These are phyloP conservation scores for Elsinoe necatrix DNA, from an alignment of 2,329 filamentous ascomycete genomes.

Conservation along the genomic window DNA sequence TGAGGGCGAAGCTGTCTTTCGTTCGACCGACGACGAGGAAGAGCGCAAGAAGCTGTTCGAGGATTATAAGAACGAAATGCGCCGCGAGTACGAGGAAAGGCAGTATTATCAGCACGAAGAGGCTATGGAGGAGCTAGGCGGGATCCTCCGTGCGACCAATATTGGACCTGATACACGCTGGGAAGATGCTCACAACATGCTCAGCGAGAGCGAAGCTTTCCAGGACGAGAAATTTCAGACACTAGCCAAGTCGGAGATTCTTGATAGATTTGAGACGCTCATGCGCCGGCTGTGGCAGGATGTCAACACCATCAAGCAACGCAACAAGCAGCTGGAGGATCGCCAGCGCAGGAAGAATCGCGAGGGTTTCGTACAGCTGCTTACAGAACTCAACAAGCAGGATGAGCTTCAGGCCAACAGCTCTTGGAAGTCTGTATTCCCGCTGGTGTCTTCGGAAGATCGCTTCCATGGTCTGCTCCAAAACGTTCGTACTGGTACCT, in stretches of 20 bases:
- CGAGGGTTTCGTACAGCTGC: constrained; percentile 67
- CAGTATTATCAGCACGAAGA: constrained; percentile 65
- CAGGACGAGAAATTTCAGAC: constrained; percentile 76
- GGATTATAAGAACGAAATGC: constrained; percentile 81
- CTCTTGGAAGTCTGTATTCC: constrained; percentile 79
- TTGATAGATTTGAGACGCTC: constrained; percentile 89
- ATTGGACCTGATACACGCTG: constrained; percentile 91
- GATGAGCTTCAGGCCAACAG: constrained; percentile 82
- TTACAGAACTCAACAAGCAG: constrained; percentile 63
- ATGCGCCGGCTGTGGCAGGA: constrained; percentile 85
- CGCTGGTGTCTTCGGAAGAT: constrained; percentile 66
- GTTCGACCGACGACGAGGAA: constrained; percentile 76
- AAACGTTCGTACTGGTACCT: constrained; percentile 43
- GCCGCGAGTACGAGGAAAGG: constrained; percentile 68
- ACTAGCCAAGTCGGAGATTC: constrained; percentile 79
- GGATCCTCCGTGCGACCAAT: constrained; percentile 68
- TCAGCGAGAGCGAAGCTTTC: constrained; percentile 70
- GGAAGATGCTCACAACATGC: constrained; percentile 77
- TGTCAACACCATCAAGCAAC: constrained; percentile 85
- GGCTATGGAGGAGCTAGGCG: constrained; percentile 74
- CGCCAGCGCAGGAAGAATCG: constrained; percentile 79
- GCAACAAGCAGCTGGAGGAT: constrained; percentile 71
- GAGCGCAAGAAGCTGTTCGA: constrained; percentile 87
- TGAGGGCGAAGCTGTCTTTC: constrained; percentile 90
- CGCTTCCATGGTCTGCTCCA: constrained; percentile 79